Base-by-base conservation (phyloP, 176 grass and related monocot genomes). In the Oryza meyeriana region DNA sequence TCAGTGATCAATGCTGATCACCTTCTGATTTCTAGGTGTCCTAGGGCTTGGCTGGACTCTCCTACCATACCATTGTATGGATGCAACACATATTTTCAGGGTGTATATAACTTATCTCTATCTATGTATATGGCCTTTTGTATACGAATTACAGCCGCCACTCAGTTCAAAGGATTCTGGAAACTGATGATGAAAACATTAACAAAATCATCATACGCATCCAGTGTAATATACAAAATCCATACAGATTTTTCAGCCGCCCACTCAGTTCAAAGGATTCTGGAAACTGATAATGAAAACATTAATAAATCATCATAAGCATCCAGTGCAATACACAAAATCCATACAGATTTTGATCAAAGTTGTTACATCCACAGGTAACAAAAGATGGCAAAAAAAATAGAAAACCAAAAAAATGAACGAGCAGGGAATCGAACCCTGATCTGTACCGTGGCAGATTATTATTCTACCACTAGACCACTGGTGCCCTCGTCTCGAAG, bases 401-500 rank as follows among this genome's bases (percentile, higher is more conserved):
- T 4, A 42, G 16, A 28, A 9, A 3, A 9, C 2, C 10, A 45
- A 18, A 8, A 1, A 26, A 1, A 48, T 84, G 76, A 81, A 89
- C 76, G 81, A 89, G 87, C 87, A 81, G 70, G 81, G 81, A 89
- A 89, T 81, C 87, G 83, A 85, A 89, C 34, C 81, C 81, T 85
- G 81, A 82, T 90, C 87, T 93, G 72, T 87, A 95, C 84, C 84
- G 78, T 94, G 89, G 87, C 92, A 94, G 87, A 87, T 87, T 91
- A 89, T 83, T 88, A 91, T 91, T 91, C 84, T 85, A 93, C 88
- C 92, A 93, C 85, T 89, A 86, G 86, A 94, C 80, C 57, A 86
- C 83, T 89, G 89, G 86, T 92, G 85, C 84, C 1, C 0, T 6
- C 10, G 16, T 20, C 0, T 0, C 1, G 13, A 44, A 8, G 38